These are phyloP conservation scores for Mycena maculata DNA, from an alignment of 768 basidiomycete species.

Conservation along the genomic window DNA sequence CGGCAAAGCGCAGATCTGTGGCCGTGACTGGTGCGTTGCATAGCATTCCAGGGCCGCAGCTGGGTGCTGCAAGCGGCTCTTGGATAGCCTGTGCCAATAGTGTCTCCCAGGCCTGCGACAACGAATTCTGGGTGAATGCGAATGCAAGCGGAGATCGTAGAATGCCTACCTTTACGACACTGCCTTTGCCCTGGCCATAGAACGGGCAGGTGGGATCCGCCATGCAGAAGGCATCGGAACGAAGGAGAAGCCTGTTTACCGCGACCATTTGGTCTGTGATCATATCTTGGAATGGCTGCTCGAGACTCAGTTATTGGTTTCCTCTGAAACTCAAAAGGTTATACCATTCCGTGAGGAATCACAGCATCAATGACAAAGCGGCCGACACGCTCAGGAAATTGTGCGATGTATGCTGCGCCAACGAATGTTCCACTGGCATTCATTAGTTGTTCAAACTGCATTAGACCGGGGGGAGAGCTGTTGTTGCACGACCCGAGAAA, in stretches of 20 bases:
- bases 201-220: slow-evolving; percentile 34
- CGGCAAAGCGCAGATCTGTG: slow-evolving; percentile 18
- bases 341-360: slow-evolving; percentile 35
- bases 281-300: slow-evolving; percentile 22
- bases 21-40: slow-evolving; percentile 27
- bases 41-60: slow-evolving; percentile 17
- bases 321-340: neutral
- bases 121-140: too few species aligned
- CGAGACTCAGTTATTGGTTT: neutral
- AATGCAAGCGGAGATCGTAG: neutral
- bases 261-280: slow-evolving; percentile 29
- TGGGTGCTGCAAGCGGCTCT: slow-evolving; percentile 22
- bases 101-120: slow-evolving; percentile 24
- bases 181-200: slow-evolving; percentile 34
- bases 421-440: slow-evolving; percentile 34
- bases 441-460: slow-evolving; percentile 20
- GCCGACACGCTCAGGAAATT: slow-evolving; percentile 29
- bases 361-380: slow-evolving; percentile 34
- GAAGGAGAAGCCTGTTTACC: slow-evolving; percentile 29
- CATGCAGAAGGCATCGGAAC: slow-evolving; percentile 35
- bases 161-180: slow-evolving; percentile 49
- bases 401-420: slow-evolving; percentile 26
- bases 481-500: slow-evolving; percentile 29
- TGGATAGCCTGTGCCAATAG: slow-evolving; percentile 10
- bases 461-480: slow-evolving; percentile 30